Base-by-base conservation (phyloP, 2,329 filamentous ascomycete genomes). In the Paecilomyces variotii region DNA sequence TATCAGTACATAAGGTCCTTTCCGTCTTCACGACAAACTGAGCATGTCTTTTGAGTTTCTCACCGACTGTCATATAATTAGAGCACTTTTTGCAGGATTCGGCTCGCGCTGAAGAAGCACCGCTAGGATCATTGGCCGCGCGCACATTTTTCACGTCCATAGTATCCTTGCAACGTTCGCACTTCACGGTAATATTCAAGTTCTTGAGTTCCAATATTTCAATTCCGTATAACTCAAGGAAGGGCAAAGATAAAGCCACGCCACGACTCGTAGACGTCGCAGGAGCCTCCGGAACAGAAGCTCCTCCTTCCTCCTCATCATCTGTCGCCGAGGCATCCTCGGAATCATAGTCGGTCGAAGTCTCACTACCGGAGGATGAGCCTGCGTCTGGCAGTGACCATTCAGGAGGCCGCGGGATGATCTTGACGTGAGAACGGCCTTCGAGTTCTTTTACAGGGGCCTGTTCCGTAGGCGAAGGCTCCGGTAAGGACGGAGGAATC, bases 171-270 rank as follows among this genome's bases (percentile, higher is more conserved):
- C 90, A 95, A 39, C 90, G 84, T 56, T 87, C 84, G 70, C 90
- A 95, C 70, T 91, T 92, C 62, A 91, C 79, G 2, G 83, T 87
- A 62, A 94, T 78, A 59, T 83, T 86, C 32, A 94, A 76, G 26
- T 83, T 79, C 0, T 81, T 78, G 1, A 93, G 74, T 64, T 92
- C 85, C 7, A 95, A 78, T 1, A 94, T 74, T 67, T 94, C 90
- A 60, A 94, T 87, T 39, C 87, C 84, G 68, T 90, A 82, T 1
- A 95, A 81, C 66, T 93, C 89, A 59, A 94, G 77, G 27, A 82
- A 85, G 0, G 91, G 90, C 65, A 94, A 91, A 0, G 87, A 90
- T 6, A 95, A 79, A 57, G 89, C 84, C n/a, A 90, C 88, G 26
- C 90, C 90, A 56, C 81, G 79, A 67, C 91, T 88, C 1, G 78